phyloP scores from a whole-genome alignment of 2,329 filamentous ascomycete species.

The Neonectria hederae region DNA sequence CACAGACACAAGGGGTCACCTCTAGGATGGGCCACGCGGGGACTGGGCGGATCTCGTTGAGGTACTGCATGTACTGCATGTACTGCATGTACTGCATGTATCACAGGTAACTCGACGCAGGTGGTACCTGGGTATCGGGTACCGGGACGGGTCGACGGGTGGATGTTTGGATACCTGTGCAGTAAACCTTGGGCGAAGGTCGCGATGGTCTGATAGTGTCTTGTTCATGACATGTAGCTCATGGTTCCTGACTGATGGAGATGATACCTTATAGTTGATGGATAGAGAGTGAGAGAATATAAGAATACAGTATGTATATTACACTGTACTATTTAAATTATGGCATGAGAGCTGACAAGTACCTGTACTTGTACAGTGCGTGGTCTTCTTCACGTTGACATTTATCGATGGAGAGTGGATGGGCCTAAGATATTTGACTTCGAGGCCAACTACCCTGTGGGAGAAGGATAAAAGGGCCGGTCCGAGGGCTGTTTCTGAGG shows the following conservation, averaged over 20 bases:
- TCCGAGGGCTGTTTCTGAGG: not conserved
- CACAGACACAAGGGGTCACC: not conserved
- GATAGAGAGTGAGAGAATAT: not conserved
- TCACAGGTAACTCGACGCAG: not conserved
- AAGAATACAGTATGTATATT: not conserved
- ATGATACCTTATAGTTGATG: not conserved
- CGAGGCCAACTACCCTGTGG: not conserved
- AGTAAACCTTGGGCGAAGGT: not conserved
- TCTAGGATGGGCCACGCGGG: not conserved
- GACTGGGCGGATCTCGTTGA: not conserved
- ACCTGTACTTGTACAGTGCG: not conserved
- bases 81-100: not conserved
- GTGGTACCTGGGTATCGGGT: not conserved
- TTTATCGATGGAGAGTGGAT: not conserved
- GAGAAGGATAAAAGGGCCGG: not conserved
- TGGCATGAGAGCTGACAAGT: not conserved
- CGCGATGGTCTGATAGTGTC: not conserved
- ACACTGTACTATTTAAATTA: not conserved
- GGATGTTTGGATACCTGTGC: not conserved
- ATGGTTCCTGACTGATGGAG: not conserved
- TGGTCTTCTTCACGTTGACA: not conserved
- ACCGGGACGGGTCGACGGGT: not conserved
- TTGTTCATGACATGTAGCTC: too few species aligned
- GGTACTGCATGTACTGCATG: not conserved
- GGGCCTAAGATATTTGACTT: not conserved